phyloP scores from a whole-genome alignment of 176 grass and related monocot species.

The Oryza officinalis region DNA sequence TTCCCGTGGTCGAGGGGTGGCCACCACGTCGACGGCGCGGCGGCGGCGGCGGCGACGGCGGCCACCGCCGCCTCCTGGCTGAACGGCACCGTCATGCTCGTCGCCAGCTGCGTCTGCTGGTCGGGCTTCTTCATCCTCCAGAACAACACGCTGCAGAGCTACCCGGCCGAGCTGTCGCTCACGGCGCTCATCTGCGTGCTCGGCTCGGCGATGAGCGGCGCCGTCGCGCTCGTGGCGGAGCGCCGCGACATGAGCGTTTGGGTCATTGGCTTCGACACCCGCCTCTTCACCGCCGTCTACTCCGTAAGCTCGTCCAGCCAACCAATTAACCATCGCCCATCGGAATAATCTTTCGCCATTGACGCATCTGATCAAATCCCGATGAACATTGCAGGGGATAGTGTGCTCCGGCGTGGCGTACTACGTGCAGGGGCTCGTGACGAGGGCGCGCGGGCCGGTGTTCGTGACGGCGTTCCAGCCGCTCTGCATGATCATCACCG shows the following conservation, averaged over 20 bases:
- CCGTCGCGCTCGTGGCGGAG: constrained; percentile 67
- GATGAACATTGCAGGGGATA: constrained; percentile 56
- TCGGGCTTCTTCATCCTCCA: constrained; percentile 86
- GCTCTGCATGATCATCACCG: constrained; percentile 90
- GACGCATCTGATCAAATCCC: too few relatives aligned
- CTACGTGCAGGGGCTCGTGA: constrained; percentile 85
- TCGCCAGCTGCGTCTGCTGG: constrained; percentile 69
- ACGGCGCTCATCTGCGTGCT: constrained; percentile 65
- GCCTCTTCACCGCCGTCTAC: constrained; percentile 86
- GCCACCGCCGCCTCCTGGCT: constrained; percentile 45
- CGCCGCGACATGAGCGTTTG: constrained; percentile 54
- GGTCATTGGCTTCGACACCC: constrained; percentile 78
- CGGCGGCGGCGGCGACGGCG: neutral
- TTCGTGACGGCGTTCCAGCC: constrained; percentile 97
- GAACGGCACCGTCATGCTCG: constrained; percentile 58
- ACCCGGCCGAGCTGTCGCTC: constrained; percentile 76
- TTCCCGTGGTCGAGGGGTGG: constrained; percentile 66
- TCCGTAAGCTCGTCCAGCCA: constrained; percentile 40
- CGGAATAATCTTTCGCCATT: neutral
- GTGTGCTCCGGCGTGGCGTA: constrained; percentile 90
- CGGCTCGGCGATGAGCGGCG: constrained; percentile 52
- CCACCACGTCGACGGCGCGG: constrained; percentile 6
- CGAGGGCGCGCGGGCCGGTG: constrained; percentile 79
- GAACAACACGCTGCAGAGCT: constrained; percentile 73
- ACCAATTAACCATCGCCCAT: neutral